phyloP scores from a whole-genome alignment of 1,284 basidiomycete genomes.

The Sanghuangporus baumii region DNA sequence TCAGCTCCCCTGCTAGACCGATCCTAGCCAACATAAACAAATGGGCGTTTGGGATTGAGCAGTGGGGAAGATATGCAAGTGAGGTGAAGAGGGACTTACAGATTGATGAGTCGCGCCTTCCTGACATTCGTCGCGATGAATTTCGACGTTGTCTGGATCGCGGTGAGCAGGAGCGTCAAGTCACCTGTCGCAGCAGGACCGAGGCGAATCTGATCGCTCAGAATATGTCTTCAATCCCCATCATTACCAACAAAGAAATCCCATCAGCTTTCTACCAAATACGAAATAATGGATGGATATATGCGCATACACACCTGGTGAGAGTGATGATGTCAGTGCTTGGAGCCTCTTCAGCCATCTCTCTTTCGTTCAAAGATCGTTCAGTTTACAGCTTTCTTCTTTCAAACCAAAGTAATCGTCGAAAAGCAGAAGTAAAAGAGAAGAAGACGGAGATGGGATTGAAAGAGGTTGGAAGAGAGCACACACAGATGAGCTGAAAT shows the following conservation, averaged over 20 bases:
- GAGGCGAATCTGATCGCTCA: constrained; percentile 75
- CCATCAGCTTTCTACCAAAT: not conserved
- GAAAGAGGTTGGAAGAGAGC: not conserved
- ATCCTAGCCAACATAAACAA: constrained; percentile 45
- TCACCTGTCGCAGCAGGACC: constrained; percentile 86
- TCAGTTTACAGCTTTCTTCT: too few relatives aligned
- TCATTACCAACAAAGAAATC: too few relatives aligned
- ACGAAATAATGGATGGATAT: not conserved
- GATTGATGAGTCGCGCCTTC: constrained; percentile 94
- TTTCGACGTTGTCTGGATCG: constrained; percentile 93
- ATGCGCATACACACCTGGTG: constrained; percentile 57
- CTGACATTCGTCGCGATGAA: constrained; percentile 99
- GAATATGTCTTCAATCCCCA: constrained; percentile 87
- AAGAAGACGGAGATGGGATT: not conserved
- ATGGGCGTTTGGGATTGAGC: too few relatives aligned
- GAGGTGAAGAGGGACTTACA: too few relatives aligned
- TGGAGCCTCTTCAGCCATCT: constrained; percentile 55
- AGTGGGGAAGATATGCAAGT: too few relatives aligned
- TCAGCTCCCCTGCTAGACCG: constrained; percentile 92
- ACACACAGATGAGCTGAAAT: not conserved
- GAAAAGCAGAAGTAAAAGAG: not conserved
- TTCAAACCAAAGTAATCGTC: too few relatives aligned
- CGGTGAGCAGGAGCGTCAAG: constrained; percentile 89
- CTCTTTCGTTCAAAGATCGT: not conserved
- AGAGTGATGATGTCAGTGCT: constrained; percentile 88